A percentile compares a stretch with the other conserved stretches of the same genome.
These are phyloP conservation scores for Alternaria sp. DNA, from an alignment of 2,329 filamentous ascomycete species.

Conservation along the genomic window DNA sequence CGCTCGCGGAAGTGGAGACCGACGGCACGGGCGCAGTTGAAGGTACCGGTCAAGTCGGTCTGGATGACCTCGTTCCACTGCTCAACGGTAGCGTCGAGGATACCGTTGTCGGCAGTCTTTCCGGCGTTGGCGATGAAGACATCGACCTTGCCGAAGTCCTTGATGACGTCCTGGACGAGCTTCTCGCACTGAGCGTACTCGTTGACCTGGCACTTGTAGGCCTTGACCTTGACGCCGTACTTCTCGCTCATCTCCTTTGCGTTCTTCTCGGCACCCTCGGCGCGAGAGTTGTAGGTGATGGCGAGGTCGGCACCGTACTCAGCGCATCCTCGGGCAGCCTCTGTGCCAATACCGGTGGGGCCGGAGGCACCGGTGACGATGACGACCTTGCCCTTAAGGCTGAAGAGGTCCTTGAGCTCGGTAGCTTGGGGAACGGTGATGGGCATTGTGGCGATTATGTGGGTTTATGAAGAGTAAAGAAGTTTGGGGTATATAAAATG, in stretches of 20 bases:
- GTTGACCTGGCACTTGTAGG: slow-evolving; percentile 71
- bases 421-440: slow-evolving; percentile 63
- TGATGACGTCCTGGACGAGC: slow-evolving; percentile 67
- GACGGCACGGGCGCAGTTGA: slow-evolving; percentile 89
- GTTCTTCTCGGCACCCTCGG: slow-evolving; percentile 71
- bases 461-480: background rate
- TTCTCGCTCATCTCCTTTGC: slow-evolving; percentile 67
- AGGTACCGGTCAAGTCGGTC: slow-evolving; percentile 87
- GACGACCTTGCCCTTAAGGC: slow-evolving; percentile 64
- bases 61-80: slow-evolving; percentile 82
- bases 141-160: slow-evolving; percentile 76
- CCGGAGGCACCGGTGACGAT: slow-evolving; percentile 65
- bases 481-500: slow-evolving; percentile 1
- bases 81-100: slow-evolving; percentile 74
- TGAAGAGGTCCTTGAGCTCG: slow-evolving; percentile 65
- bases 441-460: slow-evolving; percentile 53
- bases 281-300: slow-evolving; percentile 72
- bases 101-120: slow-evolving; percentile 72
- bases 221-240: slow-evolving; percentile 72
- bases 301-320: slow-evolving; percentile 72
- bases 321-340: slow-evolving; percentile 71
- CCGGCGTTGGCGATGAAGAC: slow-evolving; percentile 76
- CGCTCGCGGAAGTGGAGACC: slow-evolving; percentile 78
- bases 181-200: slow-evolving; percentile 65
- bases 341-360: slow-evolving; percentile 73